A percentile compares a stretch with the other conserved stretches of the same genome.
phyloP scores from a whole-genome alignment of 2,329 filamentous ascomycete genomes.

The Penicillium sp. region DNA sequence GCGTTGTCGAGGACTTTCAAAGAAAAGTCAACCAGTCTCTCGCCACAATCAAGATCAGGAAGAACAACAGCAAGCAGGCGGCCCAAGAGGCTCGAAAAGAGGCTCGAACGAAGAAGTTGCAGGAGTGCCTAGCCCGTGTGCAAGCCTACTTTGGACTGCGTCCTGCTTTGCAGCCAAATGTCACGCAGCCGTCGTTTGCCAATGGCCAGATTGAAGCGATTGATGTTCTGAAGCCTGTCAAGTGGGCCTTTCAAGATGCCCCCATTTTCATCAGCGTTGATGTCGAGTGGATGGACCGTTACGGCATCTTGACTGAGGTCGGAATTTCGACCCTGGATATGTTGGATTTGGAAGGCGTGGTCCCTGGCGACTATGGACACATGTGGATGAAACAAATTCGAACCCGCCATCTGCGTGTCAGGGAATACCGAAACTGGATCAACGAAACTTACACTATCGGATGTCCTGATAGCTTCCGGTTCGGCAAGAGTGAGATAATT shows the following conservation, averaged over 20 bases:
- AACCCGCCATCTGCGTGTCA: slow-evolving; percentile 72
- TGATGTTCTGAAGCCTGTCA: slow-evolving; percentile 43
- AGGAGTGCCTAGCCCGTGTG: slow-evolving; percentile 58
- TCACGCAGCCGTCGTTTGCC: slow-evolving; percentile 1
- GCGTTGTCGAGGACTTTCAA: slow-evolving; percentile 20
- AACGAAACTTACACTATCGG: slow-evolving; percentile 70
- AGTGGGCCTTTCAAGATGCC: slow-evolving; percentile 49
- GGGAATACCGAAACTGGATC: slow-evolving; percentile 62
- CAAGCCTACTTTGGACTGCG: slow-evolving; percentile 71
- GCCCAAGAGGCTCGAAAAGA: slow-evolving; percentile 44
- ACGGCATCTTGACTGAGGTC: slow-evolving; percentile 74
- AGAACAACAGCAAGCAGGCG: slow-evolving; percentile 49
- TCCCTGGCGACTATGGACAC: slow-evolving; percentile 60
- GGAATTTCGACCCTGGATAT: slow-evolving; percentile 82
- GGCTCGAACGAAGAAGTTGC: slow-evolving; percentile 37
- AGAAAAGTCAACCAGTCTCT: slow-evolving; percentile 53
- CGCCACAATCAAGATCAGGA: slow-evolving; percentile 49
- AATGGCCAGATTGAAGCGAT: slow-evolving; percentile 26
- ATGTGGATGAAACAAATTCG: slow-evolving; percentile 68
- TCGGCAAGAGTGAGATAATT: slow-evolving; percentile 57
- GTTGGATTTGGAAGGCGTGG: slow-evolving; percentile 49
- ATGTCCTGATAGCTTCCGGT: slow-evolving; percentile 76
- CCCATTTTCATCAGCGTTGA: slow-evolving; percentile 77
- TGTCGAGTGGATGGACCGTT: slow-evolving; percentile 73
- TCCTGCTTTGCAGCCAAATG: not conserved